phyloP scores from a whole-genome alignment of 768 basidiomycete genomes.

The Leccinum longicurvipes region DNA sequence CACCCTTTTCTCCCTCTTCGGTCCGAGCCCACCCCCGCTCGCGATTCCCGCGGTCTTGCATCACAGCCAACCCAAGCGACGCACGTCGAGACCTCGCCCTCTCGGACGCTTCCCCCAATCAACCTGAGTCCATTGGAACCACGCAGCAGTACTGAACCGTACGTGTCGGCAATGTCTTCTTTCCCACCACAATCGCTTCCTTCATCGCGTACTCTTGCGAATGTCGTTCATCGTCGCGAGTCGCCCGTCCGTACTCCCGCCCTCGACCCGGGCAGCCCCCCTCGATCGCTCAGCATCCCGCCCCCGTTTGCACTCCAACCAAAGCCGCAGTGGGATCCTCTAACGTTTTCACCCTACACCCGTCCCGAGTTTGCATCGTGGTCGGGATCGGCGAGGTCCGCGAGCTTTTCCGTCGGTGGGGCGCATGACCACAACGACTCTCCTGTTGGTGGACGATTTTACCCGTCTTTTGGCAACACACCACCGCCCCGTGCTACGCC shows the following conservation, averaged over 20 bases:
- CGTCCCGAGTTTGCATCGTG: slow-evolving; percentile 35
- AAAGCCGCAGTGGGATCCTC: slow-evolving; percentile 59
- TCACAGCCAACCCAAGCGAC: slow-evolving; percentile 10
- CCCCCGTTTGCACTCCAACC: slow-evolving; percentile 70
- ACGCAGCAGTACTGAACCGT: slow-evolving; percentile 13
- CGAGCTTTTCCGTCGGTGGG: slow-evolving; percentile 15
- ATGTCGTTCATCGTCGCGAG: slow-evolving; percentile 16
- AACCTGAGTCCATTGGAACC: slow-evolving; percentile 14
- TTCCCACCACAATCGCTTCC: slow-evolving; percentile 36
- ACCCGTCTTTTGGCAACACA: slow-evolving; percentile 14
- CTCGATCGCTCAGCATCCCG: slow-evolving; percentile 27
- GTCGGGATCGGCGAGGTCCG: slow-evolving; percentile 30
- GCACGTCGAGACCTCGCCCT: slow-evolving; percentile 22
- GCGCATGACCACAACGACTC: slow-evolving; percentile 16
- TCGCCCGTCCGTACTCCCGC: slow-evolving; percentile 20
- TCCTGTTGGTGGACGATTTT: slow-evolving; percentile 11
- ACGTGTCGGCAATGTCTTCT: slow-evolving; percentile 19
- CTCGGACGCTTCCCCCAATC: slow-evolving; percentile 30
- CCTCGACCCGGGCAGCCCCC: slow-evolving; percentile 11
- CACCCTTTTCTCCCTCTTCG: slow-evolving; percentile 2
- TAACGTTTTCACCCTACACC: slow-evolving; percentile 37
- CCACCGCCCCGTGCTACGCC: slow-evolving; percentile 4
- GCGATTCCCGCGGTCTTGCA: slow-evolving; percentile 10
- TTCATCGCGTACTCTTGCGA: slow-evolving; percentile 12
- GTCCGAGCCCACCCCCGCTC: slow-evolving; percentile 8